Percentiles rank a stretch among this genome's conserved stretches.
These are phyloP conservation scores for Circinella umbellata DNA, from an alignment of 371 early-diverging fungal genomes.

Conservation along the genomic window DNA sequence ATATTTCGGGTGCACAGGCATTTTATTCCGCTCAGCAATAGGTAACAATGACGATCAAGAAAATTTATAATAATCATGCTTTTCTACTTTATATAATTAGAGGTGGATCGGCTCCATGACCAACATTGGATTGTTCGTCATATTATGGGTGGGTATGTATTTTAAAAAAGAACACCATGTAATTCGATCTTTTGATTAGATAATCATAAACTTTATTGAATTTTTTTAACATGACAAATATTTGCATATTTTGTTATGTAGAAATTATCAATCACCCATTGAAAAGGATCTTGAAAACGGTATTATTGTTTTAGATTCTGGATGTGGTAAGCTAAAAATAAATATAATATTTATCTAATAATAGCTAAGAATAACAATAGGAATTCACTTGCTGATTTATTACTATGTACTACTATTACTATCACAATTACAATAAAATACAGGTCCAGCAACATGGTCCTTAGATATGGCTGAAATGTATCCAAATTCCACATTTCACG, in stretches of 20 bases:
- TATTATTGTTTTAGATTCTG: slow-evolving; percentile 25
- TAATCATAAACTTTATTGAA: not conserved
- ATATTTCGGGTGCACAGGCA: no score
- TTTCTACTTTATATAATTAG: slow-evolving; percentile 9
- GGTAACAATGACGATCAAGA: no score
- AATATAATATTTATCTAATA: no score
- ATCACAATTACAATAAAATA: not conserved
- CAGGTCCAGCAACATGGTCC: slow-evolving; percentile 38
- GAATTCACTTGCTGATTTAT: no score
- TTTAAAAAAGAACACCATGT: not conserved
- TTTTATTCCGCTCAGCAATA: no score
- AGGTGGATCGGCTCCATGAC: slow-evolving; percentile 21
- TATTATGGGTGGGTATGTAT: slow-evolving; percentile 15
- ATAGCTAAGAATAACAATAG: no score
- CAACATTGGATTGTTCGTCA: slow-evolving; percentile 20
- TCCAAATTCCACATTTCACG: slow-evolving; percentile 26
- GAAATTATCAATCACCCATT: slow-evolving; percentile 23
- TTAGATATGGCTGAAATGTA: slow-evolving; percentile 28
- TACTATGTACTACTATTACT: no score
- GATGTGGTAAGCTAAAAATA: slow-evolving; percentile 20
- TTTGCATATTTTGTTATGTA: not conserved
- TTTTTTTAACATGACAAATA: not conserved
- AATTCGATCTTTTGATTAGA: not conserved
- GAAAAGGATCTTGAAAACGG: slow-evolving; percentile 19
- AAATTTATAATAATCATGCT: no score